Percentiles rank a stretch among this genome's conserved stretches.
Evolutionary conservation across 495 filamentous ascomycete species (phyloP).

Genomic region (Penicillium crystallinum): DNA sequence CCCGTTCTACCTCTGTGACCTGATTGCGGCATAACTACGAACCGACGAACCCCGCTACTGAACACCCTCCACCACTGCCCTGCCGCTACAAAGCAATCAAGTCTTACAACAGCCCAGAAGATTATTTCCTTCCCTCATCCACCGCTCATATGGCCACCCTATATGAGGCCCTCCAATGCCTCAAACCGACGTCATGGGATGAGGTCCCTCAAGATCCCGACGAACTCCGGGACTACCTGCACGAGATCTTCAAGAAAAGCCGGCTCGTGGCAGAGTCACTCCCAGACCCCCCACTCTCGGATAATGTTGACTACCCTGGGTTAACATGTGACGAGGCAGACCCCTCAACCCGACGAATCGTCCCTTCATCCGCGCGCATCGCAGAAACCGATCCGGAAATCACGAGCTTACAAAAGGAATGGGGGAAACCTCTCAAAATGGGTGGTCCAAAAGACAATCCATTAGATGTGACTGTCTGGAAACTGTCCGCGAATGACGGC

Average conservation of each 20-base stretch:
- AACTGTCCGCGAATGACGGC: slow-evolving; percentile 70
- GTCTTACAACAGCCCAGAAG: not conserved
- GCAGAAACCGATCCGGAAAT: slow-evolving; percentile 43
- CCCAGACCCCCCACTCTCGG: slow-evolving; percentile 50
- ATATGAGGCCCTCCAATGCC: slow-evolving; percentile 67
- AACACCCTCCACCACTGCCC: not conserved
- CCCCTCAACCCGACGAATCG: slow-evolving; percentile 40
- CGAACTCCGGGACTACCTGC: slow-evolving; percentile 46
- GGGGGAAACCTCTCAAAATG: slow-evolving; percentile 79
- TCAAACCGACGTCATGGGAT: slow-evolving; percentile 66
- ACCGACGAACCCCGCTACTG: not conserved
- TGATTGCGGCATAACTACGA: not conserved
- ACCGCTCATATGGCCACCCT: slow-evolving; percentile 51
- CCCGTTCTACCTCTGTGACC: not conserved
- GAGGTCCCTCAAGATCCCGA: slow-evolving; percentile 52
- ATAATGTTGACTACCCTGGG: not conserved
- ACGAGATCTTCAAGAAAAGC: slow-evolving; percentile 57
- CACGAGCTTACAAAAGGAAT: slow-evolving; percentile 63
- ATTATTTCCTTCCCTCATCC: not conserved
- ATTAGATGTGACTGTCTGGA: slow-evolving; percentile 71
- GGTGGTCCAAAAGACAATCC: slow-evolving; percentile 63
- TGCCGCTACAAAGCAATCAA: not conserved
- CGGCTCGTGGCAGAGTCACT: slow-evolving; percentile 73
- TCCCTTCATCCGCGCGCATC: slow-evolving; percentile 48
- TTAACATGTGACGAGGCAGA: slow-evolving; percentile 10